phyloP scores from a whole-genome alignment of 768 basidiomycete genomes.

The Collybia mongolica region DNA sequence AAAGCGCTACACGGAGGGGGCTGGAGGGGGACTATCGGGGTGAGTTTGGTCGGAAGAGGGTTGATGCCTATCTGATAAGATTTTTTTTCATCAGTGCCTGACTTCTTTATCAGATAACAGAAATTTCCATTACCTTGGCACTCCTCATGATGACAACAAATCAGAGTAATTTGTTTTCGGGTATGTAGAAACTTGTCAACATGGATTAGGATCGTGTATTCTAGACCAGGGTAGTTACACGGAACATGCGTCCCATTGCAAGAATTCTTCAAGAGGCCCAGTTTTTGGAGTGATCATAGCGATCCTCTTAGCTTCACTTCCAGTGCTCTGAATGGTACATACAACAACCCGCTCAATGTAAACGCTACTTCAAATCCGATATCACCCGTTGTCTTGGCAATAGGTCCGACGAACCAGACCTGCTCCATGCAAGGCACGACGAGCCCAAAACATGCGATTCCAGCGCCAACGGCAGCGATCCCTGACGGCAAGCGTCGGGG shows the following conservation, averaged over 20 bases:
- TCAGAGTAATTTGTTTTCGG: not conserved
- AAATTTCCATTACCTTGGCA: not conserved
- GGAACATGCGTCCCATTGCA: too few species aligned
- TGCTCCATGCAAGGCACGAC: conserved; percentile 72
- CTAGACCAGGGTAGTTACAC: too few species aligned
- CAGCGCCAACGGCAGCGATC: conserved; percentile 59
- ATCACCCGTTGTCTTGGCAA: conserved; percentile 68
- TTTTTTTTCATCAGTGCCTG: not conserved
- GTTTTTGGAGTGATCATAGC: conserved; percentile 3
- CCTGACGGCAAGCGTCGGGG: conserved; percentile 62
- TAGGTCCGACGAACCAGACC: conserved; percentile 75
- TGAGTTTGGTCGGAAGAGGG: not conserved
- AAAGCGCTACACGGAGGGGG: too few species aligned
- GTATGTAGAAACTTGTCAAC: not conserved
- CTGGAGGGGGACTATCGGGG: not conserved
- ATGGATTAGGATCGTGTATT: too few species aligned
- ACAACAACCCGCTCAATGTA: conserved; percentile 48
- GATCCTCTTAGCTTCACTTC: conserved; percentile 35
- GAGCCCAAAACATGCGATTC: conserved; percentile 51
- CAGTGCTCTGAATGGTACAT: conserved; percentile 53
- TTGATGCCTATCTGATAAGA: conserved; percentile 17
- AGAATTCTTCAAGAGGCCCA: not conserved
- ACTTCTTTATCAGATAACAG: conserved; percentile 13
- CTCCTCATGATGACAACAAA: not conserved
- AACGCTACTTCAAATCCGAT: conserved; percentile 83